Evolutionary conservation across 495 filamentous ascomycete genomes (phyloP).

Genomic region (Penicillium coffeae): DNA sequence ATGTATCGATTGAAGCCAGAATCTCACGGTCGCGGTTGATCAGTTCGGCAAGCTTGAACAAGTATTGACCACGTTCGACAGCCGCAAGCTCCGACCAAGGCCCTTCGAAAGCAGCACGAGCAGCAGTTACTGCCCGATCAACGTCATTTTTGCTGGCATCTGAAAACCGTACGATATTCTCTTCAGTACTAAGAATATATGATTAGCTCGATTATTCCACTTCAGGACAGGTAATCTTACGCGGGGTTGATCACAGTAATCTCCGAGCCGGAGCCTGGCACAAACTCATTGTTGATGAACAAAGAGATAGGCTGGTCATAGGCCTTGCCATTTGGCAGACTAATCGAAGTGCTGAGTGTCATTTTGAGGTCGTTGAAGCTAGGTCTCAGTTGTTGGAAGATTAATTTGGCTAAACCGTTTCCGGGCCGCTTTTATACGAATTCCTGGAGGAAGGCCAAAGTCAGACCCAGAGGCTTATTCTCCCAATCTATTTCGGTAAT

Average conservation of each 20-base stretch:
- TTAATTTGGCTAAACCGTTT: no score
- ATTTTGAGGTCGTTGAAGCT: no score
- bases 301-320: constrained; percentile 77
- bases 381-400: no score
- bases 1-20: constrained; percentile 87
- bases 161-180: constrained; percentile 76
- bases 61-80: constrained; percentile 71
- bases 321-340: constrained; percentile 85
- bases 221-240: constrained; percentile 15
- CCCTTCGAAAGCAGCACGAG: constrained; percentile 72
- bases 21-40: constrained; percentile 63
- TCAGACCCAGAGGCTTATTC: no score
- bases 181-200: constrained; percentile 74
- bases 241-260: constrained; percentile 73
- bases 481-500: no score
- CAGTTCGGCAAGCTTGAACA: constrained; percentile 71
- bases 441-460: no score
- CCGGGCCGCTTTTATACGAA: no score
- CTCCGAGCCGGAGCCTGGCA: constrained; percentile 67
- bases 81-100: constrained; percentile 74
- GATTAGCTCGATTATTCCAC: constrained; percentile 24
- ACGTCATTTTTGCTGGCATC: constrained; percentile 78
- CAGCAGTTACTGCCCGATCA: constrained; percentile 77
- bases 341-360: no score
- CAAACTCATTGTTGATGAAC: constrained; percentile 95